Conservation (phyloP, 1,284 basidiomycete genomes). For the Sanguinoderma infundibulare region DNA sequence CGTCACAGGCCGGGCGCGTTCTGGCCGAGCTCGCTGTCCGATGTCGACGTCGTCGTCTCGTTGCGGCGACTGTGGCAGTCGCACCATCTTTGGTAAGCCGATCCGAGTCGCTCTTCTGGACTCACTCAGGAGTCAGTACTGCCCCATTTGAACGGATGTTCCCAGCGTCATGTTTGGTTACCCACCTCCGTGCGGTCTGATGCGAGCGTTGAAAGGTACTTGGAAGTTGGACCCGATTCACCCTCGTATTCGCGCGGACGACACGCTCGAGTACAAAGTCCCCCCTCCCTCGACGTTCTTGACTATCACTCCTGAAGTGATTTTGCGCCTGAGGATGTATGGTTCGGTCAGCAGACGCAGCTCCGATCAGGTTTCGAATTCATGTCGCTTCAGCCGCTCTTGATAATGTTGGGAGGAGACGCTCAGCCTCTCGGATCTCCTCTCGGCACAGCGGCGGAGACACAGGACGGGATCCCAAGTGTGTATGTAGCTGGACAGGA, state of each 20-base stretch:
- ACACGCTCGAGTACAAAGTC: constrained; percentile 5
- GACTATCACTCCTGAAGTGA: constrained; percentile 10
- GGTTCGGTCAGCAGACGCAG: constrained; percentile 1
- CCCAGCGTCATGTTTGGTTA: no score
- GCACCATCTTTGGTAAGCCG: no score
- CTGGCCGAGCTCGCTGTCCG: no score
- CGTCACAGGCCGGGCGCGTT: no score
- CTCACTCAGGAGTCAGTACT: no score
- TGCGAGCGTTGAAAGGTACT: not conserved
- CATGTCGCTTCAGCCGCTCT: constrained; percentile 1
- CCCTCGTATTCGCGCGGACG: constrained; percentile 15
- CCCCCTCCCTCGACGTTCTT: constrained; percentile 10
- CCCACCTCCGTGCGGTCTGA: not conserved
- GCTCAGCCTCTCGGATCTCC: not conserved
- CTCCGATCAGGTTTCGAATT: constrained; percentile 14
- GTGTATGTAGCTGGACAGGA: not conserved
- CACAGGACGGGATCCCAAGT: not conserved
- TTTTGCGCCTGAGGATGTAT: not conserved
- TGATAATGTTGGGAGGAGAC: not conserved
- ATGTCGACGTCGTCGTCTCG: no score
- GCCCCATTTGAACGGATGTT: no score
- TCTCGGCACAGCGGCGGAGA: not conserved
- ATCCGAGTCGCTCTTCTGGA: no score
- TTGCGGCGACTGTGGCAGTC: no score
- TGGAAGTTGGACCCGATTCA: constrained; percentile 9